A percentile compares a stretch with the other conserved stretches of the same genome.
These are phyloP conservation scores for Pseudonectria buxi DNA, from an alignment of 2,329 filamentous ascomycete species.

Conservation along the genomic window DNA sequence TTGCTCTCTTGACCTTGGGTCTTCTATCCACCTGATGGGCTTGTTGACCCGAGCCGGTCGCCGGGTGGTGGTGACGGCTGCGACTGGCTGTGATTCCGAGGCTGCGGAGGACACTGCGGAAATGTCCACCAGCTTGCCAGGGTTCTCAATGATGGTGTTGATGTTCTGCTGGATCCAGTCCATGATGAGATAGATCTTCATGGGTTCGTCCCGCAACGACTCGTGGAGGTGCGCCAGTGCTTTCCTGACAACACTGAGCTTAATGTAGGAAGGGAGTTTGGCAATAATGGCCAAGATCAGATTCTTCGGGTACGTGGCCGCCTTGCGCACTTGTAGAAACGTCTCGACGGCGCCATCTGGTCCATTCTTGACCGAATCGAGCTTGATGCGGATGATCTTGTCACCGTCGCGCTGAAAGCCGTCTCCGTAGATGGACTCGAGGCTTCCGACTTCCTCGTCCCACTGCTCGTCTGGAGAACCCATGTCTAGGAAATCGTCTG, in stretches of 20 bases:
- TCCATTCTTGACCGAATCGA: conserved; percentile 50
- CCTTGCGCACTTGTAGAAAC: conserved; percentile 60
- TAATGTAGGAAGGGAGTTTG: conserved; percentile 83
- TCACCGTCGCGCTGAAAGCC: conserved; percentile 55
- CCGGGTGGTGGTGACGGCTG: conserved; percentile 22
- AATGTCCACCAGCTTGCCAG: conserved; percentile 77
- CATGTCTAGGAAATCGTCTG: conserved; percentile 39
- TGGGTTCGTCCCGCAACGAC: conserved; percentile 72
- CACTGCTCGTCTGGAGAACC: conserved; percentile 59
- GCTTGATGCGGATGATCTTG: conserved; percentile 62
- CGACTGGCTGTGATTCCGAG: conserved; percentile 41
- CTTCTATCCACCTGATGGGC: conserved; percentile 57
- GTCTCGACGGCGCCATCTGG: conserved; percentile 45
- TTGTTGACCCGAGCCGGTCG: conserved; percentile 42
- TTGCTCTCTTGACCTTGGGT: conserved; percentile 53
- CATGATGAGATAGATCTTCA: conserved; percentile 79
- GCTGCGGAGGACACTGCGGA: conserved; percentile 67
- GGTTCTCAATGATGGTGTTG: conserved; percentile 73
- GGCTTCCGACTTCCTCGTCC: conserved; percentile 76
- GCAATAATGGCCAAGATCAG: conserved; percentile 64
- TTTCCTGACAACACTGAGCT: conserved; percentile 77
- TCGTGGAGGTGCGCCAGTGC: conserved; percentile 64
- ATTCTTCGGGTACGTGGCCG: conserved; percentile 65
- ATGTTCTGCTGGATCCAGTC: conserved; percentile 89
- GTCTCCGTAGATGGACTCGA: conserved; percentile 82